Base-by-base conservation (phyloP, 768 basidiomycete genomes). In the Suillus subluteus region DNA sequence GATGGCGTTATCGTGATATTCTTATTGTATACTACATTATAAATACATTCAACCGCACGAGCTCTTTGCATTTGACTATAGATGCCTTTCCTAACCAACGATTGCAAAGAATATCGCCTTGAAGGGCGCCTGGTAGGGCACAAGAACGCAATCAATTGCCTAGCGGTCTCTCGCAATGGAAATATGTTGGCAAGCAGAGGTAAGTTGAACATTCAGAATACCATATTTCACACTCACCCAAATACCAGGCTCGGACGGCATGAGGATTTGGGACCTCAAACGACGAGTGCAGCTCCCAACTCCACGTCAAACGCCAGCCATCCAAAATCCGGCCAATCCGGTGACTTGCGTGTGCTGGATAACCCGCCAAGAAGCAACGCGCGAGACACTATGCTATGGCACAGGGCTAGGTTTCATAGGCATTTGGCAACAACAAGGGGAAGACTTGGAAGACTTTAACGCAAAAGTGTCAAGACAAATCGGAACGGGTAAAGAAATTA, bases 201-300 rank as follows among this genome's bases (percentile, higher is more conserved):
- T 68, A 5, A 58, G 67, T 30, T 23, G 18, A 63, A n/a, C 37
- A 15, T 50, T 2, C 12, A 23, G 4, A 48, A 23, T 48, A 2
- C 23, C 46, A 48, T 12, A 23, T 11, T 2, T 16, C 38, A 35
- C 18, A 48, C 46, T 48, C 46, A 48, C 46, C 5, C 46, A 26
- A 23, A 12, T 23, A 50, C 43, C n/a, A 68, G 67, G 64, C 37
- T 62, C 62, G 0, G 64, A 65, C 18, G 44, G 64, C 12, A 35
- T 68, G 32, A 16, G 64, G 54, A 65, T 65, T 12, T 68, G 64
- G 55, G 67, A 68, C 61, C 44, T 68, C 35, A 50, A 52, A 23
- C 3, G 41, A 59, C 23, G 40, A 48, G 26, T 40, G 23, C 46
- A 55, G 41, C 48, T 50, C 48, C 48, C 23, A 23, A 6, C 48